Percentiles rank a stretch among this genome's conserved stretches.
Evolutionary conservation across 371 early-diverging fungal species (phyloP).

Genomic region (Rhizopus stolonifer): DNA sequence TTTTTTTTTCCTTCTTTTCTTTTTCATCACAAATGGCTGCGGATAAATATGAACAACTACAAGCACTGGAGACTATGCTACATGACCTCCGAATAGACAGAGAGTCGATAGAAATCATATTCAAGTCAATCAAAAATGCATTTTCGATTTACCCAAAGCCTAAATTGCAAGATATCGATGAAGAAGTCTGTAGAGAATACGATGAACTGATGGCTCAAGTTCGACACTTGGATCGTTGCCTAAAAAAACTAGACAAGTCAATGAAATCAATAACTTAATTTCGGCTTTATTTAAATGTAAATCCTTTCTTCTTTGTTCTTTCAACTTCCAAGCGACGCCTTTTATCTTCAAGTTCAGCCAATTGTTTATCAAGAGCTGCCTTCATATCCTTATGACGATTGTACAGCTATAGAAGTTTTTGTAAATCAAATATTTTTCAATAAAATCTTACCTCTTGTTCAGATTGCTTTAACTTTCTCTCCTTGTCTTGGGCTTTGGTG

Average conservation of each 20-base stretch:
- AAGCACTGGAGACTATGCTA: slow-evolving; percentile 8
- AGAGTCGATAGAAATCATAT: slow-evolving; percentile 24
- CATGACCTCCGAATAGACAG: slow-evolving; percentile 19
- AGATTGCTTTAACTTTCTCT: slow-evolving; percentile 91
- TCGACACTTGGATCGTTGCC: slow-evolving; percentile 18
- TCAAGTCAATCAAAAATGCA: slow-evolving; percentile 19
- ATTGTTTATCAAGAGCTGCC: slow-evolving; percentile 91
- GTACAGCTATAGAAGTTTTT: slow-evolving; percentile 62
- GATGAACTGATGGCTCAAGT: slow-evolving; percentile 31
- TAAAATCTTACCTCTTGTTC: slow-evolving; percentile 81
- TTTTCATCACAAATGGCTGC: neutral
- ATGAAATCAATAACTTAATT: slow-evolving; percentile 10
- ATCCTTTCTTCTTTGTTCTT: slow-evolving; percentile 76
- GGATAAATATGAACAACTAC: slow-evolving; percentile 8
- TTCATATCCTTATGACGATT: slow-evolving; percentile 96
- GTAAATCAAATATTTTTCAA: too few species aligned
- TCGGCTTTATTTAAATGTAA: slow-evolving; percentile 60
- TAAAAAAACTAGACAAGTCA: slow-evolving; percentile 16
- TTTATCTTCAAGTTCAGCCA: slow-evolving; percentile 89
- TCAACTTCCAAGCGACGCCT: slow-evolving; percentile 86
- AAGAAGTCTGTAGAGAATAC: slow-evolving; percentile 21
- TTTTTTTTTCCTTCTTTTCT: neutral
- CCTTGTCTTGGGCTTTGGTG: slow-evolving; percentile 96
- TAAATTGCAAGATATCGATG: slow-evolving; percentile 17
- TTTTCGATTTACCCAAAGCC: slow-evolving; percentile 13